Conservation (phyloP, 768 basidiomycete species). For the Mycena alexandri region DNA sequence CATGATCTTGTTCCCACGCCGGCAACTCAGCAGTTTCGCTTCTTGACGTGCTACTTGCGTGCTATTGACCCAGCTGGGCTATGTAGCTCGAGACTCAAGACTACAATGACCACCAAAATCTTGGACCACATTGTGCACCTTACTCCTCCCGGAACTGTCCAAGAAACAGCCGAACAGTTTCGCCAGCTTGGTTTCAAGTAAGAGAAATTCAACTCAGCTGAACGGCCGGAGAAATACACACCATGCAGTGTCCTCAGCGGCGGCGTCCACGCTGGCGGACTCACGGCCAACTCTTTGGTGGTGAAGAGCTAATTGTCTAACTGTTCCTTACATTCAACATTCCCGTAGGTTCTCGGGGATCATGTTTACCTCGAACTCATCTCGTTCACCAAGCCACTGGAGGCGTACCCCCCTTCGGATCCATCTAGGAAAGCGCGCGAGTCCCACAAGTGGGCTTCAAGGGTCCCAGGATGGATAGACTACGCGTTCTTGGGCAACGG, state of each 20-base stretch:
- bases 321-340: slow-evolving; percentile 1
- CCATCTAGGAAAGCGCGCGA: slow-evolving; percentile 60
- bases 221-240: neutral
- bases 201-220: slow-evolving; percentile 32
- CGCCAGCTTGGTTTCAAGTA: slow-evolving; percentile 76
- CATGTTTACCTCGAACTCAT: slow-evolving; percentile 78
- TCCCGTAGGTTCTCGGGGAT: slow-evolving; percentile 62
- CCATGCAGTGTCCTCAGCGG: slow-evolving; percentile 70
- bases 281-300: slow-evolving; percentile 75
- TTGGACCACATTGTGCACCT: slow-evolving; percentile 82
- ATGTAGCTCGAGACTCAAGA: neutral
- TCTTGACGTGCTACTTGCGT: no score
- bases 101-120: slow-evolving; percentile 51
- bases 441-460: slow-evolving; percentile 65
- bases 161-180: slow-evolving; percentile 64
- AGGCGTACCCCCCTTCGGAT: slow-evolving; percentile 65
- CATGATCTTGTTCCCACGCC: no score
- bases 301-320: slow-evolving; percentile 45
- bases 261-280: slow-evolving; percentile 73
- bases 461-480: slow-evolving; percentile 75
- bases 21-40: no score
- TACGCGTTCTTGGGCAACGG: slow-evolving; percentile 72
- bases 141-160: slow-evolving; percentile 72
- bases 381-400: slow-evolving; percentile 68
- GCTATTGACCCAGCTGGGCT: no score